Evolutionary conservation across 371 early-diverging fungal genomes (phyloP), one percentile per base, ranked within the genome.

Genomic region (Dinochytrium kinnereticum): DNA sequence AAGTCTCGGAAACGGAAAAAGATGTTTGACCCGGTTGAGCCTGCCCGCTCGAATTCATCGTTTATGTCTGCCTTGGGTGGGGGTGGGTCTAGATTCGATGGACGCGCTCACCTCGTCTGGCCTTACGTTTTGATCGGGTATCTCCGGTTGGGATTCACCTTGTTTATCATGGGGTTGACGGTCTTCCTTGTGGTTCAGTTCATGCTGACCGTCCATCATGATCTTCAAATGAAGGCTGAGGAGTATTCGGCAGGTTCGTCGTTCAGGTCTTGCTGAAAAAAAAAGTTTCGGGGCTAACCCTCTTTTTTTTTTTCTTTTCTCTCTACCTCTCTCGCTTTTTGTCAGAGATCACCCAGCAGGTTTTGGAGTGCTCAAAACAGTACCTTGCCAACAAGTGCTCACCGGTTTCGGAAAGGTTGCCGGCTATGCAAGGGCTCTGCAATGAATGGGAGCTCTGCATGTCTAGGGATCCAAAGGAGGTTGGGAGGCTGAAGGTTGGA

Each of bases 361-460:
- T 92, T n/a, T 67, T 85, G 26, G 76, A 80, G 31, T 94, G 96
- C 64, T 78, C 83, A 30, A 89, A 89, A 69, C 77, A 90, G 70
- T 96, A 95, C 78, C 50, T 78, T 0, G 82, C 88, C 19, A 96
- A 96, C 83, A 86, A 80, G 15, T 96, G 97, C 78, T 86, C 86
- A 57, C 91, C 84, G 86, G 38, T 55, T 2, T 80, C 65, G 1
- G 80, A 89, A 59, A 87, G 94, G 17, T 91, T 94, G 5, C 96
- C 95, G 28, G 92, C 91, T 13, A 82, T 96, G 83, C 91, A 94
- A 69, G 73, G 76, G 38, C 75, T 87, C 66, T 96, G 97, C 75
- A 79, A 76, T 24, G 84, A 81, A 24, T 96, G 96, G 96, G 94
- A 92, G 61, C 71, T 80, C 31, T 94, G 94, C 77, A 94, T 94